Conservation (phyloP, 2,329 filamentous ascomycete genomes). For the Domatiomyces globalis region DNA sequence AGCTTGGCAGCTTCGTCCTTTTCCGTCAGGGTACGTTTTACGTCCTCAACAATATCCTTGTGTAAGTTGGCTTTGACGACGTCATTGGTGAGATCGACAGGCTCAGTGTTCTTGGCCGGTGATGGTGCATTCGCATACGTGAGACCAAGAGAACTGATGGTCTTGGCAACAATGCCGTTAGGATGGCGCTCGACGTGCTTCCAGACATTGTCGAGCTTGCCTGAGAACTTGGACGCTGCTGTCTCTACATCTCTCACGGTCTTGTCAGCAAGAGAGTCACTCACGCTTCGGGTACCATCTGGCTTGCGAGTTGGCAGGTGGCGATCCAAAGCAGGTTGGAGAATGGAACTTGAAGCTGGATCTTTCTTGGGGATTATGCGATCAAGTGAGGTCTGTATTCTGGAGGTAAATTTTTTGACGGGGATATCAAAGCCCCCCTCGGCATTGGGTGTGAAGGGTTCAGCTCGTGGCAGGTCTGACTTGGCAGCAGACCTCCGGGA, state of each 20-base stretch:
- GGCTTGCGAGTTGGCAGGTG: background rate
- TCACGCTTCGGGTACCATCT: background rate
- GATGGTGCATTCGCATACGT: conserved; percentile 8
- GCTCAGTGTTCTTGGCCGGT: conserved; percentile 5
- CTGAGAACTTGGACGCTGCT: conserved; percentile 4
- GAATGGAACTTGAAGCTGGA: background rate
- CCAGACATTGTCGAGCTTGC: conserved; percentile 10
- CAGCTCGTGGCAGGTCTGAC: background rate
- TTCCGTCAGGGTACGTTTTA: background rate
- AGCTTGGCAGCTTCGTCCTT: conserved; percentile 3
- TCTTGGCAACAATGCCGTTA: conserved; percentile 17
- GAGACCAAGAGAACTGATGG: conserved; percentile 10
- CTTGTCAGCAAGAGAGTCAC: background rate
- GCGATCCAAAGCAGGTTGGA: background rate
- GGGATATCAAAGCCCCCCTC: background rate
- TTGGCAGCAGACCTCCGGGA: background rate
- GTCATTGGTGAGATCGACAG: background rate
- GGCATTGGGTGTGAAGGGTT: background rate
- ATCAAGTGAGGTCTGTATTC: conserved; percentile 12
- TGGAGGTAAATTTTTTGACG: background rate
- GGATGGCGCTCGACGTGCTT: conserved; percentile 14
- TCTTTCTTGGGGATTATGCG: conserved; percentile 1
- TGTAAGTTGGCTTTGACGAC: background rate
- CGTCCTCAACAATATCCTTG: background rate
- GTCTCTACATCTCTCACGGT: background rate